Base-by-base conservation (phyloP, 2,329 filamentous ascomycete genomes). In the Colletotrichum chlorophyti region DNA sequence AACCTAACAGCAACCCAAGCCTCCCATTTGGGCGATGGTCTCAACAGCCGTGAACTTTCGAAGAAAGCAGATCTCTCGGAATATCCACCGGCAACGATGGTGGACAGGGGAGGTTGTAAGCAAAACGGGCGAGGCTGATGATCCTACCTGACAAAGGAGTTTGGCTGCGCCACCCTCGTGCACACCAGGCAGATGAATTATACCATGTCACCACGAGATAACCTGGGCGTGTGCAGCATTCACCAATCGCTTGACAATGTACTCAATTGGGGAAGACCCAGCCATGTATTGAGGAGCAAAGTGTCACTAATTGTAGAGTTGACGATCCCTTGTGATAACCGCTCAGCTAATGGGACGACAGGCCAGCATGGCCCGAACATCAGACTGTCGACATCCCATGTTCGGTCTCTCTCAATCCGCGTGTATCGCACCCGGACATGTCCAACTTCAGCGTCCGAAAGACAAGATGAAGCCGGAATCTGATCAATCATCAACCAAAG, bases 361-460 rank as follows among this genome's bases (percentile, higher is more conserved):
- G 26, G n/a, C 10, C 17, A 21, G 42, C 51, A 23, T 45, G 24
- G 37, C 51, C 38, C 15, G 43, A 45, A 45, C 12, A 37, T 21
- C 32, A 26, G 38, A 49, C 24, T 34, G 42, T 31, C 37, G 35
- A 54, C 31, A 35, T 48, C 29, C 29, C 32, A 32, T 48, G 5
- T 47, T 32, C 19, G 9, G 17, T 31, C 10, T 35, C 26, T 32
- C 9, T 38, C 45, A 35, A 43, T 11, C 34, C 31, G n/a, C n/a
- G n/a, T n/a, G n/a, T n/a, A n/a, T n/a, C n/a, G n/a, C n/a, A n/a
- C 50, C 29, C 12, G 26, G 26, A 40, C 29, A 31, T 45, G 32
- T 53, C 32, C 10, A 23, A 47, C 37, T 41, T 54, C 40, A 60
- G 43, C 57, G 50, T 34, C 43, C 51, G 32, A 49, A 45, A 27